phyloP scores from a whole-genome alignment of 2,329 filamentous ascomycete species.

The Botrytis cinerea region DNA sequence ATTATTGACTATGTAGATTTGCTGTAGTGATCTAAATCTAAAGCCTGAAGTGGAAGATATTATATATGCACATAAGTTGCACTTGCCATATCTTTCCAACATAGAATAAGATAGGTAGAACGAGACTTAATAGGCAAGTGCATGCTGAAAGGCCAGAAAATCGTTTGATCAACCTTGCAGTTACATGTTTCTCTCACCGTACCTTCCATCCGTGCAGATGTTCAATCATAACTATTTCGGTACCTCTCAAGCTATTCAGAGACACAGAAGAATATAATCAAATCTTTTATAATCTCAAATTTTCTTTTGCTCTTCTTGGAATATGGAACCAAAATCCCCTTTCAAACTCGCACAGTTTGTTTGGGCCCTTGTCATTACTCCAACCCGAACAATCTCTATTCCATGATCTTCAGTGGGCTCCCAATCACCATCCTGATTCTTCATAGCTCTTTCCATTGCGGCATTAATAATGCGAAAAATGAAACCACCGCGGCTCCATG shows the following conservation, averaged over 20 bases:
- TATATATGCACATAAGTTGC: too few relatives aligned
- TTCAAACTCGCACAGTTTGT: neutral
- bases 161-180: neutral
- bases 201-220: neutral
- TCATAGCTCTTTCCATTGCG: neutral
- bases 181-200: neutral
- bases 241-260: neutral
- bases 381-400: too few relatives aligned
- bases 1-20: too few relatives aligned
- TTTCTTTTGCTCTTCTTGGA: neutral
- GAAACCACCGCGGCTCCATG: neutral
- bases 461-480: neutral
- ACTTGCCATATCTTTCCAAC: too few relatives aligned
- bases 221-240: neutral
- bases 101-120: neutral
- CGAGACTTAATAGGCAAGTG: neutral
- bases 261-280: neutral
- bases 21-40: too few relatives aligned
- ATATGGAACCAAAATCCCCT: neutral
- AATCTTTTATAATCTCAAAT: neutral
- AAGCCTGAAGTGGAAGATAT: too few relatives aligned
- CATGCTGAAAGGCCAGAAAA: neutral
- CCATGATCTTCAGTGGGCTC: neutral
- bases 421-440: neutral
- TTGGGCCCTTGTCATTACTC: neutral